phyloP scores from a whole-genome alignment of 306 rosid genomes.

The Trifolium dubium region DNA sequence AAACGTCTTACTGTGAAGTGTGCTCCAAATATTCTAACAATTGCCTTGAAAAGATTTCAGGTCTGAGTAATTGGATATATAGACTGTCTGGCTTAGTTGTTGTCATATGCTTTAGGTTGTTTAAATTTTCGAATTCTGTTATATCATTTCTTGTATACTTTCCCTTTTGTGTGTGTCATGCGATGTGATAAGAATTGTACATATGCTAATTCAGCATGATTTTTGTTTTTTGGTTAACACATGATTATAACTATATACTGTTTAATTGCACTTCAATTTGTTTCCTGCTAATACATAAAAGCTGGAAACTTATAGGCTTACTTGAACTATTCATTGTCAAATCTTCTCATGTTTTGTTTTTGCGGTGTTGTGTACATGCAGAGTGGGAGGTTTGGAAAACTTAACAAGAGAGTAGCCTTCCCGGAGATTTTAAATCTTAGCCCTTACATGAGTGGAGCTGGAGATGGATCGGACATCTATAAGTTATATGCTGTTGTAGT shows the following conservation, averaged over 20 bases:
- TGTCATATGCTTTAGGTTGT: conserved; percentile 26
- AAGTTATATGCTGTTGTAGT: conserved; percentile 92
- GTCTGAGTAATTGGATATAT: conserved; percentile 51
- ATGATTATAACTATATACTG: conserved; percentile 1
- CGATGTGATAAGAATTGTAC: conserved; percentile 10
- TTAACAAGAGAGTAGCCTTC: conserved; percentile 88
- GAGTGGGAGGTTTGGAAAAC: conserved; percentile 97
- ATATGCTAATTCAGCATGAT: neutral
- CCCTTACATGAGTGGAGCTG: conserved; percentile 85
- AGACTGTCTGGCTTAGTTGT: conserved; percentile 25
- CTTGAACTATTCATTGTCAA: conserved; percentile 12
- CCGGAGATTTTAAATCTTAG: conserved; percentile 85
- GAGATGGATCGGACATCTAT: conserved; percentile 73
- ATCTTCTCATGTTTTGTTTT: conserved; percentile 11
- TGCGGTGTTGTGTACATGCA: conserved; percentile 42
- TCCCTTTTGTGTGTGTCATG: conserved; percentile 4
- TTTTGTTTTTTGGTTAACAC: neutral
- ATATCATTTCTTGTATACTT: conserved; percentile 18
- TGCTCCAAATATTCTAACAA: conserved; percentile 91
- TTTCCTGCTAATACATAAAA: conserved; percentile 4
- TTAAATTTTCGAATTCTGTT: neutral
- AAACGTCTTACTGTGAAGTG: conserved; percentile 79
- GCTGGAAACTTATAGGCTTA: conserved; percentile 11
- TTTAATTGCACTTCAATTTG: neutral
- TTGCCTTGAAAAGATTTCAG: conserved; percentile 99